Base-by-base conservation (phyloP, 345 rosid species). In the Orychophragmus violaceus region DNA sequence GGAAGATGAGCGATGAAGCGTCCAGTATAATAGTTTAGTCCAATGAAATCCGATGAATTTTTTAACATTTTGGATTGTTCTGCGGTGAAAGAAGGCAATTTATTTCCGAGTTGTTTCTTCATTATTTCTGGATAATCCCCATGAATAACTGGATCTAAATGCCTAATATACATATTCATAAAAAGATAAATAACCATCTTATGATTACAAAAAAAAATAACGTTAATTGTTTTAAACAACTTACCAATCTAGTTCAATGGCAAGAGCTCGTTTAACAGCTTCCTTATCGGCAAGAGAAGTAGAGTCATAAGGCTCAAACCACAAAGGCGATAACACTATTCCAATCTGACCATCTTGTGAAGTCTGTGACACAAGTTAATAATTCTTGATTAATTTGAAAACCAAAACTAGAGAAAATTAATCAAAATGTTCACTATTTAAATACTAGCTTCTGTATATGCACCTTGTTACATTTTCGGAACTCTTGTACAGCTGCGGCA, bases 51-150 rank as follows among this genome's bases (percentile, higher is more conserved):
- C 2, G 50, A 48, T 13, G 76, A 72, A 9, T 56, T 56, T 64
- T 27, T 72, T 5, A 72, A 21, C 76, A 72, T 64, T 23, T 57
- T 72, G 6, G 76, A 72, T 56, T 72, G 44, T 49, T 72, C 76
- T 18, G 33, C 19, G 25, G 71, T 72, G 39, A 64, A 72, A 10
- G 64, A 33, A 2, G 71, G 76, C 21, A 64, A 41, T 58, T 19
- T 57, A 48, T 44, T 10, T 36, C 76, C 76, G 0, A 56, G 24
- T 17, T 48, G 18, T 4, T 42, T 46, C 24, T 71, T 71, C 52
- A 63, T 37, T 28, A 8, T 27, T 27, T 64, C 64, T 33, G 76
- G 66, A 57, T 72, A 64, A 48, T 72, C 76, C 5, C 76, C 76
- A 4, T 52, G 9, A 11, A 63, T 41, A 33, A 71, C 33, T 33